phyloP scores from a whole-genome alignment of 2,329 filamentous ascomycete species.

The Pseudogymnoascus sp. region DNA sequence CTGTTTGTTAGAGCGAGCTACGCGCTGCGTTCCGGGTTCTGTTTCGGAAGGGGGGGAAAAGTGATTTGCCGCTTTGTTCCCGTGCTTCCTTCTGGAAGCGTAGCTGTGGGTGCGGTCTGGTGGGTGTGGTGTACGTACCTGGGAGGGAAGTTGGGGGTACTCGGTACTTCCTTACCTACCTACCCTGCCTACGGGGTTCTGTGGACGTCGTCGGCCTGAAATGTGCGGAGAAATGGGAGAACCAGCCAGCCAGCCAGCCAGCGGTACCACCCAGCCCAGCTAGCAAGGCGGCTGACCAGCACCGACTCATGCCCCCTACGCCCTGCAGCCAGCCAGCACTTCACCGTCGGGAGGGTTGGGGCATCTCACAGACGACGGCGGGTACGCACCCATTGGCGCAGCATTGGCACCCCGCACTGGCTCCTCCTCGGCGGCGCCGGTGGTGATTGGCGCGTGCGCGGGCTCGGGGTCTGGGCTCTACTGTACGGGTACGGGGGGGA shows the following conservation, averaged over 20 bases:
- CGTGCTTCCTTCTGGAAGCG: not conserved
- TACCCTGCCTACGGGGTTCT: not conserved
- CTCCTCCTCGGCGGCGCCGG: not conserved
- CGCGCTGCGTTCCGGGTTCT: too few relatives aligned
- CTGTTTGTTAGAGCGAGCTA: not conserved
- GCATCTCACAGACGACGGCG: not conserved
- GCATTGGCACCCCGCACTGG: not conserved
- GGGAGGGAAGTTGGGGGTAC: not conserved
- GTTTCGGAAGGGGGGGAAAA: not conserved
- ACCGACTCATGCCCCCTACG: too few relatives aligned
- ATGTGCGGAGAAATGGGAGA: too few relatives aligned
- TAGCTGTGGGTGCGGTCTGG: not conserved
- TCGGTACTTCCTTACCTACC: not conserved
- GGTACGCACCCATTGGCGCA: not conserved
- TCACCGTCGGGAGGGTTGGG: not conserved
- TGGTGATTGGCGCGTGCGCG: not conserved
- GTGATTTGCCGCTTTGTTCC: not conserved
- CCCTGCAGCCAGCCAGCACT: too few relatives aligned
- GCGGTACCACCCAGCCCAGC: too few relatives aligned
- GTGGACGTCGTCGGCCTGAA: too few relatives aligned
- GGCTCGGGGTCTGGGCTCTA: not conserved
- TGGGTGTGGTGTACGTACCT: too few relatives aligned
- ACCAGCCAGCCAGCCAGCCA: too few relatives aligned
- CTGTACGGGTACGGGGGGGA: too few relatives aligned
- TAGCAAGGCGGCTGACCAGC: too few relatives aligned